phyloP scores from a whole-genome alignment of 768 basidiomycete genomes.

The Mycena indigotica region DNA sequence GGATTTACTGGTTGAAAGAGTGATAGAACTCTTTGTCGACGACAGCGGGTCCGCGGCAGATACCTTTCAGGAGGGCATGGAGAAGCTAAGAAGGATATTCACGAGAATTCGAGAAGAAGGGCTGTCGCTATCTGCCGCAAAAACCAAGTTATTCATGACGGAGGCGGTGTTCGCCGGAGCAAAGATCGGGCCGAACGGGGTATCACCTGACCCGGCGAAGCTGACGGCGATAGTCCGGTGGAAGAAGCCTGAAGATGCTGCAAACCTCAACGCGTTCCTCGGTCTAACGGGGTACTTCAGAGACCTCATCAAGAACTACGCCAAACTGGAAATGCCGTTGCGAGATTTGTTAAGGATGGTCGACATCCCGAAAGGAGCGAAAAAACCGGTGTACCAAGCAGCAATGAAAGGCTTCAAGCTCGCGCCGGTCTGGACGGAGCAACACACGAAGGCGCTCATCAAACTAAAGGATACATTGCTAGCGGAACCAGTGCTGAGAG shows the following conservation, averaged over 20 bases:
- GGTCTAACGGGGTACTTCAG: conserved; percentile 40
- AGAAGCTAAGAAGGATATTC: conserved; percentile 30
- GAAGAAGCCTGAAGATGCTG: conserved; percentile 29
- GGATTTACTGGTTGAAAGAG: conserved; percentile 26
- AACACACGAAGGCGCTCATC: conserved; percentile 28
- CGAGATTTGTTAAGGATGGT: conserved; percentile 29
- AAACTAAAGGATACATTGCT: conserved; percentile 26
- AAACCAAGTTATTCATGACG: conserved; percentile 38
- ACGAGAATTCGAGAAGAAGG: conserved; percentile 26
- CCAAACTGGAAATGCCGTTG: conserved; percentile 33
- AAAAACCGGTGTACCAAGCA: conserved; percentile 29
- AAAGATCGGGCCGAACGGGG: conserved; percentile 32
- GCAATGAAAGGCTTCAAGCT: conserved; percentile 26
- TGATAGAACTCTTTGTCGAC: conserved; percentile 41
- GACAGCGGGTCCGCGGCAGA: conserved; percentile 37
- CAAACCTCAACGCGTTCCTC: conserved; percentile 35
- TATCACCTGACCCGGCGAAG: conserved; percentile 39
- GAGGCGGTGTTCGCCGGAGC: conserved; percentile 40
- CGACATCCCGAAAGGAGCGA: conserved; percentile 21
- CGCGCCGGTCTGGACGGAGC: conserved; percentile 10
- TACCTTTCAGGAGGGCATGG: conserved; percentile 30
- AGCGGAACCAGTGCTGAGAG: conserved; percentile 24
- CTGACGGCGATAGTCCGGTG: conserved; percentile 41
- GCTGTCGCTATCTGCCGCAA: conserved; percentile 41
- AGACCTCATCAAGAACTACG: conserved; percentile 36